Percentiles rank a stretch among this genome's conserved stretches.
Conservation (phyloP, 2,329 filamentous ascomycete species). For the Colletotrichum truncatum region DNA sequence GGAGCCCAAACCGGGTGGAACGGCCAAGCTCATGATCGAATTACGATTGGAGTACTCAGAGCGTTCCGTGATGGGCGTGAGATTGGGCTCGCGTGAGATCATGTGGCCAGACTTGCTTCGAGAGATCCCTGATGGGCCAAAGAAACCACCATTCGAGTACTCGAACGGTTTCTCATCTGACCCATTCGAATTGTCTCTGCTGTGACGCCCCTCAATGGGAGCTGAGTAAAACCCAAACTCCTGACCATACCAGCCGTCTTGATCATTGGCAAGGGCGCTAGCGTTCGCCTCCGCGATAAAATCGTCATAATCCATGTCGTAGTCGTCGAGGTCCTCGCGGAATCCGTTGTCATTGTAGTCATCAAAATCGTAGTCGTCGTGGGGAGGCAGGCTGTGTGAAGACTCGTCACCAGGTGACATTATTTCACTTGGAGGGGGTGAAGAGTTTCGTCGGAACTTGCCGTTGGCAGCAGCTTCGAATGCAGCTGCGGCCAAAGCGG, state of each 20-base stretch:
- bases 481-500: constrained; percentile 83
- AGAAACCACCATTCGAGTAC: constrained; percentile 87
- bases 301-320: constrained; percentile 82
- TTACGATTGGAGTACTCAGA: constrained; percentile 97
- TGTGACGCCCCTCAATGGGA: constrained; percentile 53
- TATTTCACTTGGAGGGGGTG: constrained; percentile 45
- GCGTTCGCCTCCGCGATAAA: constrained; percentile 97
- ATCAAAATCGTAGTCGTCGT: constrained; percentile 32
- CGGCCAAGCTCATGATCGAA: constrained; percentile 79
- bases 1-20: constrained; percentile 53
- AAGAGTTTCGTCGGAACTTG: constrained; percentile 73
- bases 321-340: constrained; percentile 62
- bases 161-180: constrained; percentile 53
- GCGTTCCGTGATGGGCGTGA: constrained; percentile 95
- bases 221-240: constrained; percentile 96
- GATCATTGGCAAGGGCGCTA: constrained; percentile 89
- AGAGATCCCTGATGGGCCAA: constrained; percentile 77
- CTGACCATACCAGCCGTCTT: constrained; percentile 92
- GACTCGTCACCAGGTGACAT: constrained; percentile 34
- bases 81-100: constrained; percentile 84
- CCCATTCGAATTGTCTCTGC: constrained; percentile 51
- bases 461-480: constrained; percentile 79
- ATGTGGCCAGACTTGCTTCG: constrained; percentile 78
- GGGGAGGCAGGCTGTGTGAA: constrained; percentile 32
- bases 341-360: constrained; percentile 58